Evolutionary conservation across 805 yeast species (phyloP).

Genomic region (Grigorovia yakushimaensis): DNA sequence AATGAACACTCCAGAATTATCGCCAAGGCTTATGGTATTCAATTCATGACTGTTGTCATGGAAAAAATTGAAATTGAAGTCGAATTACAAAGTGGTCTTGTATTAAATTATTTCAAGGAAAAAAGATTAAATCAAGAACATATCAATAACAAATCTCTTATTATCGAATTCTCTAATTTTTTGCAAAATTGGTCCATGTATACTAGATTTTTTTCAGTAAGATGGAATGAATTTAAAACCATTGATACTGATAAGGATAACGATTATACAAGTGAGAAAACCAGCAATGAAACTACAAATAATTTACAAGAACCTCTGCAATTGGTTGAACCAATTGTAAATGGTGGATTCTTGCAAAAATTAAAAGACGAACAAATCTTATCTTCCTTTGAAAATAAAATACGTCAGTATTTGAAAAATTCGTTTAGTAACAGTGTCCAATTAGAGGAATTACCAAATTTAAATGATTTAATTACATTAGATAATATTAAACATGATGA

Average conservation of each 20-base stretch:
- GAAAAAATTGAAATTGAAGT: conserved; percentile 74
- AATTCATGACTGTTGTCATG: conserved; percentile 56
- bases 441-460: conserved; percentile 68
- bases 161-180: conserved; percentile 65
- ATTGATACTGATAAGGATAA: background rate
- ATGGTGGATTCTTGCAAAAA: conserved; percentile 22
- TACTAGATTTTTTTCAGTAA: conserved; percentile 57
- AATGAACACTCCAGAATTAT: conserved; percentile 81
- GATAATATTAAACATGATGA: conserved; percentile 15
- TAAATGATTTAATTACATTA: conserved; percentile 26
- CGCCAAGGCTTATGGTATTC: conserved; percentile 55
- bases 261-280: background rate
- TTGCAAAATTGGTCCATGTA: conserved; percentile 81
- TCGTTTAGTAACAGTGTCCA: conserved; percentile 75
- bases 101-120: conserved; percentile 31
- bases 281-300: background rate
- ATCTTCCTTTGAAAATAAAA: conserved; percentile 55
- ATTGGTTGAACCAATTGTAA: conserved; percentile 11
- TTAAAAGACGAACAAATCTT: conserved; percentile 32
- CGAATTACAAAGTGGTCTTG: conserved; percentile 85
- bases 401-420: conserved; percentile 58
- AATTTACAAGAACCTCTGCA: conserved; percentile 13
- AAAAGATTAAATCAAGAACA: conserved; percentile 54
- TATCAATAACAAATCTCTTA: conserved; percentile 32
- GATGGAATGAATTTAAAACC: conserved; percentile 44